A percentile compares a stretch with the other conserved stretches of the same genome.
Conservation (phyloP, 2,329 filamentous ascomycete genomes). For the Stemphylium beticola region DNA sequence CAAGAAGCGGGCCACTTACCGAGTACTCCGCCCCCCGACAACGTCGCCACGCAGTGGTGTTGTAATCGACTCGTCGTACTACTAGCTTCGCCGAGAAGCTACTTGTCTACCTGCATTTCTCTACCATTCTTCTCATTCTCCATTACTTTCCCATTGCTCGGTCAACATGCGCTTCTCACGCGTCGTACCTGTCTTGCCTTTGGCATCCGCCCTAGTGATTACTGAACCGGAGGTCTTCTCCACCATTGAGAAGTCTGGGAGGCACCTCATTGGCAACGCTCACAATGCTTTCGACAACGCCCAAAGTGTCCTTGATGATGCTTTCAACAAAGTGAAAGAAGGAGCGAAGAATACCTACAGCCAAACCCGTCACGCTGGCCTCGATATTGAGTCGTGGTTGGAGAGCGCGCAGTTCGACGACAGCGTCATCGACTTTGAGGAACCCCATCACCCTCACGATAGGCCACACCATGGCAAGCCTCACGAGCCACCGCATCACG, state of each 20-base stretch:
- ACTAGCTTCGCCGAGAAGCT: conserved; percentile 17
- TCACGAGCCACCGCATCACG: conserved; percentile 43
- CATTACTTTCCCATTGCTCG: conserved; percentile 9
- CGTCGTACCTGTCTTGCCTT: conserved; percentile 57
- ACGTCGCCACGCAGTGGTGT: conserved; percentile 28
- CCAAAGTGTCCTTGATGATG: conserved; percentile 53
- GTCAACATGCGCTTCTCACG: conserved; percentile 57
- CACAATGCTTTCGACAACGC: conserved; percentile 33
- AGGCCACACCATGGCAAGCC: conserved; percentile 12
- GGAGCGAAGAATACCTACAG: conserved; percentile 46
- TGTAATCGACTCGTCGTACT: conserved; percentile 40
- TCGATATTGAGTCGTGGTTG: conserved; percentile 58
- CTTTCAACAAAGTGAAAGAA: conserved; percentile 50
- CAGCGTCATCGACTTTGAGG: conserved; percentile 42
- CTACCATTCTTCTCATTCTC: conserved; percentile 8
- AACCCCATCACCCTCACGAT: conserved; percentile 34
- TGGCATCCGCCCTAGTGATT: conserved; percentile 60
- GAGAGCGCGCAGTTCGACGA: conserved; percentile 45
- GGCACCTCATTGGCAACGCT: conserved; percentile 25
- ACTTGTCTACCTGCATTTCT: conserved; percentile 13
- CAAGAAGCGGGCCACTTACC: conserved; percentile 4
- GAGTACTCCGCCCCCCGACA: conserved; percentile 15
- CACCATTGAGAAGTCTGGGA: conserved; percentile 34
- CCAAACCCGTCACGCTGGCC: conserved; percentile 52
- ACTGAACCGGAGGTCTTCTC: conserved; percentile 58